These are phyloP conservation scores for Talaromyces sp. DNA, from an alignment of 2,329 filamentous ascomycete species.

Conservation along the genomic window DNA sequence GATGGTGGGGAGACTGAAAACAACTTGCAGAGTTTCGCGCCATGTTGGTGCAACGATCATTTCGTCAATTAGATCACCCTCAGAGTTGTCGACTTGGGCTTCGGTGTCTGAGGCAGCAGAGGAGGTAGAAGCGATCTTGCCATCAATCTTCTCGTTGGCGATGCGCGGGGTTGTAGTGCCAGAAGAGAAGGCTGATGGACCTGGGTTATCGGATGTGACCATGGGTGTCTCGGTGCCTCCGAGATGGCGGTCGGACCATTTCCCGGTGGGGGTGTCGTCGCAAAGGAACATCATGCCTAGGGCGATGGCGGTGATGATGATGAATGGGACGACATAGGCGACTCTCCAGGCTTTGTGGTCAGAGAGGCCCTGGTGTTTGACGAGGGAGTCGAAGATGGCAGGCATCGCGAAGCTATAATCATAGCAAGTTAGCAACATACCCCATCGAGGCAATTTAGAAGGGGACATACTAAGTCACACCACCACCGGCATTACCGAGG, in stretches of 20 bases:
- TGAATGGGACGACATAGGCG: slow-evolving; percentile 77
- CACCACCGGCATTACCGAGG: slow-evolving; percentile 82
- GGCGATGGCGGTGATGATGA: slow-evolving; percentile 66
- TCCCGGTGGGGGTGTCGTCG: slow-evolving; percentile 77
- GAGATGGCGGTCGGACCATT: slow-evolving; percentile 70
- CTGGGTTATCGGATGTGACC: slow-evolving; percentile 14
- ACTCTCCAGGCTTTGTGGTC: slow-evolving; percentile 76
- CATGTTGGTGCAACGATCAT: slow-evolving; percentile 60
- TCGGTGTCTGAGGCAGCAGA: slow-evolving; percentile 24
- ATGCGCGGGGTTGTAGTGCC: slow-evolving; percentile 23
- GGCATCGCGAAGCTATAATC: slow-evolving; percentile 72
- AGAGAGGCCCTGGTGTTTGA: slow-evolving; percentile 55
- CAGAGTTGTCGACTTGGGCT: slow-evolving; percentile 38
- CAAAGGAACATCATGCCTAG: slow-evolving; percentile 69
- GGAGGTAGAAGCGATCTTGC: slow-evolving; percentile 17
- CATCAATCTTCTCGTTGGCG: slow-evolving; percentile 24
- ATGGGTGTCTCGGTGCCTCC: slow-evolving; percentile 45
- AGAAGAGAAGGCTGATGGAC: slow-evolving; percentile 20
- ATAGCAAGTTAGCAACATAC: background rate
- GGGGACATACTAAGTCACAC: slow-evolving; percentile 66
- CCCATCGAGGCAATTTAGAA: background rate
- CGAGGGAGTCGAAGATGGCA: slow-evolving; percentile 76
- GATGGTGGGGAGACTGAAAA: slow-evolving; percentile 58
- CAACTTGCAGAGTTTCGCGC: slow-evolving; percentile 58
- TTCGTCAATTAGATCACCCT: slow-evolving; percentile 53